Evolutionary conservation across 768 basidiomycete genomes (phyloP).

Genomic region (Lepiota brunneoincarnata): DNA sequence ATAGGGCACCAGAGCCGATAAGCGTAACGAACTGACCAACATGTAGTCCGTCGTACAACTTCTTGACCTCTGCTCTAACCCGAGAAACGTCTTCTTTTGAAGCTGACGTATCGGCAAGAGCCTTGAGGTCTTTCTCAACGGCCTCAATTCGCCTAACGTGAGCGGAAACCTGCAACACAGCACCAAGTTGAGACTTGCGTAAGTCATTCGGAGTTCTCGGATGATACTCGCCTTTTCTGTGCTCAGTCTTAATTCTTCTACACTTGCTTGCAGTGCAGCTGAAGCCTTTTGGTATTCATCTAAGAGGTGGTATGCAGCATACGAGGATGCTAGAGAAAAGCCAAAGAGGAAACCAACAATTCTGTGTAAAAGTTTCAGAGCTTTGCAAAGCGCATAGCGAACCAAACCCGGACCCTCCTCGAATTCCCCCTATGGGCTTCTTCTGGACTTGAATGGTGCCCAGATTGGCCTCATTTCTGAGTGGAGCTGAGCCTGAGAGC

Average conservation of each 20-base stretch:
- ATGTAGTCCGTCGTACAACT: constrained; percentile 80
- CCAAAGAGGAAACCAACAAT: constrained; percentile 86
- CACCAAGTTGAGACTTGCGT: neutral
- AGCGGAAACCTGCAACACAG: constrained; percentile 60
- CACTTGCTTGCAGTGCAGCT: constrained; percentile 81
- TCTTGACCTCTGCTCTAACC: constrained; percentile 81
- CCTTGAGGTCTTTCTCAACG: constrained; percentile 87
- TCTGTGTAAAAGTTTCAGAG: constrained; percentile 33
- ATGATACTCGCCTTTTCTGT: constrained; percentile 64
- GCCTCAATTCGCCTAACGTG: constrained; percentile 81
- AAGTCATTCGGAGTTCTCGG: neutral
- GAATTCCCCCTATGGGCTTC: constrained; percentile 74
- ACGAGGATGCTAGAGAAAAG: constrained; percentile 85
- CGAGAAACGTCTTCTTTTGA: constrained; percentile 80
- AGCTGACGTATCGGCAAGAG: constrained; percentile 59
- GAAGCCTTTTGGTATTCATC: constrained; percentile 92
- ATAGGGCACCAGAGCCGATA: neutral
- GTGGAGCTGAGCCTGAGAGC: neutral
- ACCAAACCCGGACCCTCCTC: constrained; percentile 49
- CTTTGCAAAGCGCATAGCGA: neutral
- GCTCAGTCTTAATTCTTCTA: constrained; percentile 80
- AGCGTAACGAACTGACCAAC: constrained; percentile 48
- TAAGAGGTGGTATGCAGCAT: constrained; percentile 82
- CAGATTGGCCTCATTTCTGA: constrained; percentile 37
- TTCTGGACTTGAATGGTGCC: constrained; percentile 56